Conservation (phyloP, 1,284 basidiomycete genomes). For the Xanthoconium separans region DNA sequence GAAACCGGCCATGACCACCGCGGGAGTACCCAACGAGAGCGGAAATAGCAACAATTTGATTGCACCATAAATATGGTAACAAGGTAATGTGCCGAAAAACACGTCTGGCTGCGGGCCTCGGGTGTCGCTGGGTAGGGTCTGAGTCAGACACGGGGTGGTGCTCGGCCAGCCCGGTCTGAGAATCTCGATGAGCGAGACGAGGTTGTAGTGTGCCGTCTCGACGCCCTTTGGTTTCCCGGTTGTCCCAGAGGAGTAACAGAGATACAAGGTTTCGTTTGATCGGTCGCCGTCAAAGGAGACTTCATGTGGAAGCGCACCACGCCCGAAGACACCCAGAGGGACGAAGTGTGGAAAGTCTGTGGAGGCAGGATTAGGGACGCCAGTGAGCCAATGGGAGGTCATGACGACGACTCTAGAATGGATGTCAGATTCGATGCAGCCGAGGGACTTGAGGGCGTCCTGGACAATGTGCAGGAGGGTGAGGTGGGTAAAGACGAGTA, state of each 20-base stretch:
- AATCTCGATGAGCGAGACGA: constrained; percentile 51
- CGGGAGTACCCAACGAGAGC: constrained; percentile 53
- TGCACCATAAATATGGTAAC: constrained; percentile 54
- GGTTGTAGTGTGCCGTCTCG: constrained; percentile 68
- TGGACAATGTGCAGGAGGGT: constrained; percentile 44
- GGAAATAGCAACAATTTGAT: constrained; percentile 63
- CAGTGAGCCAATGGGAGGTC: constrained; percentile 39
- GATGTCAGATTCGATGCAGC: constrained; percentile 41
- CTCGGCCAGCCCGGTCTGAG: constrained; percentile 40
- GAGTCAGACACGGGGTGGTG: constrained; percentile 30
- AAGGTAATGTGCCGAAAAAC: constrained; percentile 58
- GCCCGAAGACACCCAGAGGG: constrained; percentile 40
- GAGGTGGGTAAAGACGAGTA: constrained; percentile 53
- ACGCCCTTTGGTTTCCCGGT: constrained; percentile 62
- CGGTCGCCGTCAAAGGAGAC: constrained; percentile 49
- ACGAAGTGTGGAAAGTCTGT: constrained; percentile 29
- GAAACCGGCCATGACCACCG: constrained; percentile 72
- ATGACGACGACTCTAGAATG: constrained; percentile 47
- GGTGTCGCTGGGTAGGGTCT: constrained; percentile 7
- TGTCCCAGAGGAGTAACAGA: constrained; percentile 71
- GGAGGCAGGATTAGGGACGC: constrained; percentile 35
- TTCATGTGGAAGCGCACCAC: constrained; percentile 45
- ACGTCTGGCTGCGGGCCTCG: constrained; percentile 36
- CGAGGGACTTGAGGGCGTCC: constrained; percentile 44
- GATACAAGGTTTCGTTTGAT: constrained; percentile 53